A percentile compares a stretch with the other conserved stretches of the same genome.
These are phyloP conservation scores for Tolypocladium guangdongense DNA, from an alignment of 2,329 filamentous ascomycete species.

Conservation along the genomic window DNA sequence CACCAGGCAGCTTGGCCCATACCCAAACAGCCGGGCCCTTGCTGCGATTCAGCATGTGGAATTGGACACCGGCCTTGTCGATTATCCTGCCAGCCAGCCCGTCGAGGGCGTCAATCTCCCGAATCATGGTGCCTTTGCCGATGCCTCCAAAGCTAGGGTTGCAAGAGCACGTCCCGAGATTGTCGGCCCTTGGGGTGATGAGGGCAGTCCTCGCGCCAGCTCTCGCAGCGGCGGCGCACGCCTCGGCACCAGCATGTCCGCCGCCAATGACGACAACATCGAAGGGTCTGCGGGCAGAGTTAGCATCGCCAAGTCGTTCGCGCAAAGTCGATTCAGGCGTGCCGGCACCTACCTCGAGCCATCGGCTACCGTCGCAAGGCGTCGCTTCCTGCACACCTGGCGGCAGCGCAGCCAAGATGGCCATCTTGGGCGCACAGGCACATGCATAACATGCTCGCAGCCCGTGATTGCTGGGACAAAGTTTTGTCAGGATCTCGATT, in stretches of 20 bases:
- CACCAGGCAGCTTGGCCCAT: slow-evolving; percentile 7
- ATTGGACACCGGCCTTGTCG: slow-evolving; percentile 92
- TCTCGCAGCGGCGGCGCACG: slow-evolving; percentile 80
- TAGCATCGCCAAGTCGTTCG: background rate
- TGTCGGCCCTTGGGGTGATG: slow-evolving; percentile 77
- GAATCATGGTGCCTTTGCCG: slow-evolving; percentile 90
- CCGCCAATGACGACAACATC: slow-evolving; percentile 95
- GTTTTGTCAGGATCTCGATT: no score
- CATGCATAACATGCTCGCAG: slow-evolving; percentile 17
- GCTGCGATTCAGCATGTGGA: slow-evolving; percentile 73
- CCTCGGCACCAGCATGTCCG: slow-evolving; percentile 91
- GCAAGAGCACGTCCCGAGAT: slow-evolving; percentile 90
- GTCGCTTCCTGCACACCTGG: slow-evolving; percentile 7
- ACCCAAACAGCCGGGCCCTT: slow-evolving; percentile 94
- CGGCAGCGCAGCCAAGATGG: slow-evolving; percentile 9
- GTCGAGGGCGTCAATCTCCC: slow-evolving; percentile 90
- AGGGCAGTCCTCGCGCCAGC: slow-evolving; percentile 81
- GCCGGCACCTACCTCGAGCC: slow-evolving; percentile 15
- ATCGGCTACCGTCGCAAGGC: slow-evolving; percentile 19
- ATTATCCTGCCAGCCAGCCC: slow-evolving; percentile 80
- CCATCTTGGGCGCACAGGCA: slow-evolving; percentile 12
- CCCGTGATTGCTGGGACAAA: background rate
- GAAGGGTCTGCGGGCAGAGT: slow-evolving; percentile 43
- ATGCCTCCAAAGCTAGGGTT: slow-evolving; percentile 98
- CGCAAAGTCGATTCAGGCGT: background rate